Evolutionary conservation across 2,329 filamentous ascomycete genomes (phyloP).

Genomic region (Aureobasidium leucospermi): DNA sequence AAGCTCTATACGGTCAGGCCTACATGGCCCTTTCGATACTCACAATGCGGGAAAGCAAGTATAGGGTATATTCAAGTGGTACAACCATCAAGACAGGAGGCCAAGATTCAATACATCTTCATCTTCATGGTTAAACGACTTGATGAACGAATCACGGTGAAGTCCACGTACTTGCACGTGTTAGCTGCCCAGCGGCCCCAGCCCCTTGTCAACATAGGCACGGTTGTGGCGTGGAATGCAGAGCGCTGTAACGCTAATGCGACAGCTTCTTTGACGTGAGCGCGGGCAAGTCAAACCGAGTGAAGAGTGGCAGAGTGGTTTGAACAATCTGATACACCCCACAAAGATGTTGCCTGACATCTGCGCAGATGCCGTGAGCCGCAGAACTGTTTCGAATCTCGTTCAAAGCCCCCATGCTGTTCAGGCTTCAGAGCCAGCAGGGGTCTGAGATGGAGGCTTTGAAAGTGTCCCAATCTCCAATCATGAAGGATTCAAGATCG

Average conservation of each 20-base stretch:
- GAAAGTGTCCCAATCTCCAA: neutral
- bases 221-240: slow-evolving; percentile 2
- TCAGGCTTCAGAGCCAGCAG: neutral
- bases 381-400: slow-evolving; percentile 1
- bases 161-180: neutral
- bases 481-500: slow-evolving; percentile 5
- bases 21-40: neutral
- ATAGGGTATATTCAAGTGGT: neutral
- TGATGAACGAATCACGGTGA: neutral
- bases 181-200: neutral
- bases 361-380: neutral
- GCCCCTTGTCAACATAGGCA: slow-evolving; percentile 1
- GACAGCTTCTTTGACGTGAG: neutral
- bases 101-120: neutral
- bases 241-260: slow-evolving; percentile 11
- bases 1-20: neutral
- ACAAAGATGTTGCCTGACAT: neutral
- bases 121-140: no score
- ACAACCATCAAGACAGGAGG: neutral
- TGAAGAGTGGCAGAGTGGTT: neutral
- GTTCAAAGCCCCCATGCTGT: neutral
- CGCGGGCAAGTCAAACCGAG: neutral
- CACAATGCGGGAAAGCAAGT: neutral
- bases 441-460: neutral
- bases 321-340: neutral